These are phyloP conservation scores for Xerocomellus chrysenteron DNA, from an alignment of 768 basidiomycete species.

Conservation along the genomic window DNA sequence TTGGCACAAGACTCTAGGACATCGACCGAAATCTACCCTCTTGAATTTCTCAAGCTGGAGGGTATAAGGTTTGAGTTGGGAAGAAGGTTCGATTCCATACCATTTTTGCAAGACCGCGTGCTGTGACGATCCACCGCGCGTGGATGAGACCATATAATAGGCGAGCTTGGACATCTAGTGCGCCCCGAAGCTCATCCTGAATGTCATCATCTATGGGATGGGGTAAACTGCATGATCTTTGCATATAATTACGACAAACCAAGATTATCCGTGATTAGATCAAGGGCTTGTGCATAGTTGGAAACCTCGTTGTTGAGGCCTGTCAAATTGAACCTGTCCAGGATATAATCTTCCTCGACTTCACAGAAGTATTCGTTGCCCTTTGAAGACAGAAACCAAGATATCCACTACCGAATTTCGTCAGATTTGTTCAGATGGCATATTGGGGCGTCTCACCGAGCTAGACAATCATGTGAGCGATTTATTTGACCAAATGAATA, in stretches of 20 bases:
- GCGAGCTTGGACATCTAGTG: conserved; percentile 90
- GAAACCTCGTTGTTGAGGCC: conserved; percentile 95
- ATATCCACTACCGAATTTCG: conserved; percentile 73
- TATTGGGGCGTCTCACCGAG: conserved; percentile 26
- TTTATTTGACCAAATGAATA: neutral
- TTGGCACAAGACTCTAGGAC: conserved; percentile 95
- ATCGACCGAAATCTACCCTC: conserved; percentile 96
- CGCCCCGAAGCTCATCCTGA: conserved; percentile 89
- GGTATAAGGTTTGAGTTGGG: neutral
- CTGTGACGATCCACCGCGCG: conserved; percentile 95
- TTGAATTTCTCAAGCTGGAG: conserved; percentile 93
- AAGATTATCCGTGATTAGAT: conserved; percentile 93
- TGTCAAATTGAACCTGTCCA: conserved; percentile 97
- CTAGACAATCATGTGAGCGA: conserved; percentile 22
- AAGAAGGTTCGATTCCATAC: conserved; percentile 40
- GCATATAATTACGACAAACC: conserved; percentile 51
- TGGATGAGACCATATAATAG: conserved; percentile 96
- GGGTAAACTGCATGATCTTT: neutral
- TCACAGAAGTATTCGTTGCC: conserved; percentile 99
- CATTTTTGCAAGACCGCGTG: conserved; percentile 93
- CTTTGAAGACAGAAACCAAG: conserved; percentile 95
- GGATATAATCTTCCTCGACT: conserved; percentile 98
- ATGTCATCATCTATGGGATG: conserved; percentile 77
- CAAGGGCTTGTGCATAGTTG: conserved; percentile 91
- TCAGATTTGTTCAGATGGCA: conserved; percentile 17